Conservation (phyloP, 1,284 basidiomycete genomes). For the Microstroma glucosiphilum region DNA sequence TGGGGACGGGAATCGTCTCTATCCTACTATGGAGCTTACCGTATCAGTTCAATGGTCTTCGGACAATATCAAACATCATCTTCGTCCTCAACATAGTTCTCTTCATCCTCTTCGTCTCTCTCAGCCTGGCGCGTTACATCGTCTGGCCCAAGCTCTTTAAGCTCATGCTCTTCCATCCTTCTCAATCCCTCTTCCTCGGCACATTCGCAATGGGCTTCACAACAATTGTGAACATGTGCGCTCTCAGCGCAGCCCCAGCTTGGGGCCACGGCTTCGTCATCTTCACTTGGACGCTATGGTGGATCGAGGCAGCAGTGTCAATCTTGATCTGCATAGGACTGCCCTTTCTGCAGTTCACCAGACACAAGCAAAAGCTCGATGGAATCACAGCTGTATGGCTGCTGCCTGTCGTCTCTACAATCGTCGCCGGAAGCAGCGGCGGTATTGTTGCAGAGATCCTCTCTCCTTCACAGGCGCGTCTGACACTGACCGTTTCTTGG, state of each 20-base stretch:
- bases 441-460: conserved; percentile 59
- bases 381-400: conserved; percentile 50
- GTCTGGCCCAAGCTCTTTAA: conserved; percentile 59
- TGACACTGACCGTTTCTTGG: conserved; percentile 58
- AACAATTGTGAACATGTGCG: conserved; percentile 62
- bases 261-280: conserved; percentile 60
- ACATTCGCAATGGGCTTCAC: conserved; percentile 66
- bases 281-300: conserved; percentile 67
- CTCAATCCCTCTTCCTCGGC: conserved; percentile 64
- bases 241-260: conserved; percentile 48
- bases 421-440: conserved; percentile 65
- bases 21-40: conserved; percentile 54
- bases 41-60: conserved; percentile 52
- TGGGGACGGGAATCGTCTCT: conserved; percentile 55
- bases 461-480: conserved; percentile 55
- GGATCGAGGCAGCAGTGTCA: conserved; percentile 62
- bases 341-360: conserved; percentile 64
- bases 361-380: conserved; percentile 60
- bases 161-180: conserved; percentile 60
- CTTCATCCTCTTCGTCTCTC: conserved; percentile 59
- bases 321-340: conserved; percentile 62
- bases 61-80: conserved; percentile 54
- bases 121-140: conserved; percentile 56
- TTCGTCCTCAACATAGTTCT: conserved; percentile 65
- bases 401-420: conserved; percentile 65